These are phyloP conservation scores for Hypomyces rosellus DNA, from an alignment of 2,329 filamentous ascomycete species.

Conservation along the genomic window DNA sequence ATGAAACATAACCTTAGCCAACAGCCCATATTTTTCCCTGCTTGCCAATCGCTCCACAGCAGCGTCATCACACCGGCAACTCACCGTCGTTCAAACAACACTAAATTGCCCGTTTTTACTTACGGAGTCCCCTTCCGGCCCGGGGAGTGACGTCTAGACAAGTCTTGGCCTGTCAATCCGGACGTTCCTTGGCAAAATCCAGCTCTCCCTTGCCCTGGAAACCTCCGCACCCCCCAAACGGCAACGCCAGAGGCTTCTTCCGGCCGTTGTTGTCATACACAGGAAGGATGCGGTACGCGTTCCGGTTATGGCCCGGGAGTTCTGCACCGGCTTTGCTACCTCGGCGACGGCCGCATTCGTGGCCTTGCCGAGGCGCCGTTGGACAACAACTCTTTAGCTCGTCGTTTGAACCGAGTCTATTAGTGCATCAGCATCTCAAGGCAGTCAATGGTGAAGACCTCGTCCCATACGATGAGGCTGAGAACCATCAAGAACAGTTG, in stretches of 20 bases:
- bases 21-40: too few species aligned
- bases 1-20: too few species aligned
- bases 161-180: too few species aligned
- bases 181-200: too few species aligned
- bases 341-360: not conserved
- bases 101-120: too few species aligned
- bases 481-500: constrained; percentile 27
- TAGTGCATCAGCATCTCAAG: constrained; percentile 26
- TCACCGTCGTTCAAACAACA: too few species aligned
- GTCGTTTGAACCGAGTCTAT: constrained; percentile 8
- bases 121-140: too few species aligned
- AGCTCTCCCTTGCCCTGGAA: not conserved
- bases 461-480: constrained; percentile 26
- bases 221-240: not conserved
- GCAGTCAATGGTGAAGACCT: constrained; percentile 9
- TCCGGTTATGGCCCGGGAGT: not conserved
- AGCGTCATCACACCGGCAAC: too few species aligned
- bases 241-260: not conserved
- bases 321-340: not conserved
- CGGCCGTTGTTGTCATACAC: not conserved
- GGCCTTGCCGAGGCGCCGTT: not conserved
- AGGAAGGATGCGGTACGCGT: constrained; percentile 12
- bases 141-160: too few species aligned
- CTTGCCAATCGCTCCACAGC: too few species aligned
- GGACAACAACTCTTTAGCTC: not conserved